Base-by-base conservation (phyloP, 2,329 filamentous ascomycete genomes). In the Blastomyces parvus region DNA sequence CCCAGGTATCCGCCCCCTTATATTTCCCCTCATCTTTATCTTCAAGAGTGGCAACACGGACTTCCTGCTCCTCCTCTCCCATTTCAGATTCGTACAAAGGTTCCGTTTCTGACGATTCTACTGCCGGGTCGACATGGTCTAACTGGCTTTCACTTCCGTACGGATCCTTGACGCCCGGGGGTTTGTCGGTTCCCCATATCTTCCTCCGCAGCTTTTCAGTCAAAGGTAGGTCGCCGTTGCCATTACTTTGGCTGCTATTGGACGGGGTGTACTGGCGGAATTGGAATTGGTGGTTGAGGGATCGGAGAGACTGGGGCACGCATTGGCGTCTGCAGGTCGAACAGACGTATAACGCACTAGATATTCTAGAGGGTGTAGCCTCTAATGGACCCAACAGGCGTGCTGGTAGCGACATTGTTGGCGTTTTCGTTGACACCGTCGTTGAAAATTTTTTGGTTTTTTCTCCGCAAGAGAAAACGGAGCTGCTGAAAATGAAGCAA, bases 131-230 rank as follows among this genome's bases (percentile, higher is more conserved):
- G 61, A 61, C 67, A 64, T 71, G 68, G 57, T 73, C 73, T n/a
- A 76, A 64, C 13, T 70, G 68, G 62, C 73, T 74, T 59, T 74
- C 69, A 30, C 74, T 74, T 6, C 74, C 76, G 66, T 83, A 82
- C 0, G 80, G 80, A 69, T 83, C 79, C 62, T 77, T 72, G 36
- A 74, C 62, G 30, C 80, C 81, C 11, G 80, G 80, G 17, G 81
- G 79, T 25, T 78, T 74, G 55, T 82, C 78, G 27, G 78, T 79
- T 7, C 80, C 79, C 80, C 80, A 82, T 64, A 83, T 70, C 68
- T 76, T 79, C 65, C 74, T 72, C 62, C 80, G 78, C 60, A 82
- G 68, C 64, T 75, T 77, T 64, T 82, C 79, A 58, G 77, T 77
- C 63, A 80, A 70, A 50, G 76, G 70, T 55, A 73, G 66, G 60